Evolutionary conservation across 495 filamentous ascomycete species (phyloP), one percentile per base, ranked within the genome.

Genomic region (Aspergillus diversus): DNA sequence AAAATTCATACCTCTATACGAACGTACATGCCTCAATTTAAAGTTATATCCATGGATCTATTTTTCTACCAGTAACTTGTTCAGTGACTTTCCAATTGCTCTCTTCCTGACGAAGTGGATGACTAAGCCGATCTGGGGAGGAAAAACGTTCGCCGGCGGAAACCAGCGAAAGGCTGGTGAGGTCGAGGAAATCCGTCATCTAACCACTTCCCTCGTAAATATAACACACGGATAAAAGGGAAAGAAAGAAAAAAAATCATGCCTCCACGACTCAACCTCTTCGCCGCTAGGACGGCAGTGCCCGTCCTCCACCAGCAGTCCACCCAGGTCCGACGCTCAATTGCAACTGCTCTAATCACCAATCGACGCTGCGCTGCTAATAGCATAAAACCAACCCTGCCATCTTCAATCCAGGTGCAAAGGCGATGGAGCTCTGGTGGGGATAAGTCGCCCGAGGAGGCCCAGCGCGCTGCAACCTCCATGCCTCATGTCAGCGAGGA

Each of bases 401-500:
- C 42, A 6, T 48, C 54, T 51, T 67, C 69, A 31, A 54, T 58
- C 11, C 61, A 55, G 7, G 21, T 68, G 12, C 72, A 77, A 50
- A 63, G 69, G 55, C 64, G 77, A 69, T 74, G 71, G 72, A 79
- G 73, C 53, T 81, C 79, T 11, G 77, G 79, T 56, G 73, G 80
- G 50, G 82, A 83, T 69, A 75, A 75, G 43, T 58, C 73, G 16
- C 71, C 76, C 4, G 68, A 80, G 33, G 71, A 79, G 55, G 74
- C 75, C 53, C 75, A 71, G 48, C 80, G 80, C 33, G 79, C 81
- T 43, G 79, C 82, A 69, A 82, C 86, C 52, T 76, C 75, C n/a
- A 70, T 86, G 55, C 85, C 83, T 37, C 79, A 85, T 74, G 84
- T 88, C 33, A 88, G 82, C 63, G 84, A 90, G 70, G 87, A 90